Evolutionary conservation across 441 rosid genomes (phyloP).

Genomic region (Pelargonium myrrhifolium): DNA sequence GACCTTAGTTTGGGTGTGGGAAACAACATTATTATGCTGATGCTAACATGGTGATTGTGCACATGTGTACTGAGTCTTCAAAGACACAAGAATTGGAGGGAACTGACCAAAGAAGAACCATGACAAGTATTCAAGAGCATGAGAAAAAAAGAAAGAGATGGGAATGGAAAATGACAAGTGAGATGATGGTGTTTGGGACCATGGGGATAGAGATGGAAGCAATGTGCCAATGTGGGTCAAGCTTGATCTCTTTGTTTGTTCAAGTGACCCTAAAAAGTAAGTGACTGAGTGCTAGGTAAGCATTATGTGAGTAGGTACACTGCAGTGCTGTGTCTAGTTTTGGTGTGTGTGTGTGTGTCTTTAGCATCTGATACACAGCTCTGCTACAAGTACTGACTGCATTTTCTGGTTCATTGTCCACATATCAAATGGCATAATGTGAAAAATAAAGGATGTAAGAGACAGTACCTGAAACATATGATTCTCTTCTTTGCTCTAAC

Average conservation of each 20-base stretch:
- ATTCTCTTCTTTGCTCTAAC: too few relatives aligned
- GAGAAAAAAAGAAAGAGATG: background rate
- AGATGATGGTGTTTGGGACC: background rate
- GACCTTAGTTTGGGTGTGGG: too few relatives aligned
- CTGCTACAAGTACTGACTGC: constrained; percentile 8
- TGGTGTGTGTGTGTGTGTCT: background rate
- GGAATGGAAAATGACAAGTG: background rate
- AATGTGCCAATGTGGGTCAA: background rate
- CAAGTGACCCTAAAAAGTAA: background rate
- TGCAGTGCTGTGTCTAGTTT: background rate
- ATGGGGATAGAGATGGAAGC: too few relatives aligned
- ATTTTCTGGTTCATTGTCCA: constrained; percentile 23
- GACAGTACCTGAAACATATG: too few relatives aligned
- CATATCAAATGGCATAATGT: constrained; percentile 17
- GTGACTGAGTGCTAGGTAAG: background rate
- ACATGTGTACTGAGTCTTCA: background rate
- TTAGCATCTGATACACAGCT: too few relatives aligned
- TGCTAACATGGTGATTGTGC: too few relatives aligned
- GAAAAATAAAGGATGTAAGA: too few relatives aligned
- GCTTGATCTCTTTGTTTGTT: background rate
- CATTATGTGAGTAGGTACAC: background rate
- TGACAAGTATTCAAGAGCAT: background rate
- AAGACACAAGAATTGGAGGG: background rate
- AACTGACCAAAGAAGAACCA: background rate
- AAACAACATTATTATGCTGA: too few relatives aligned